These are phyloP conservation scores for Acanthamoeba triangularis DNA, from an alignment of 208 protist species.

Conservation along the genomic window DNA sequence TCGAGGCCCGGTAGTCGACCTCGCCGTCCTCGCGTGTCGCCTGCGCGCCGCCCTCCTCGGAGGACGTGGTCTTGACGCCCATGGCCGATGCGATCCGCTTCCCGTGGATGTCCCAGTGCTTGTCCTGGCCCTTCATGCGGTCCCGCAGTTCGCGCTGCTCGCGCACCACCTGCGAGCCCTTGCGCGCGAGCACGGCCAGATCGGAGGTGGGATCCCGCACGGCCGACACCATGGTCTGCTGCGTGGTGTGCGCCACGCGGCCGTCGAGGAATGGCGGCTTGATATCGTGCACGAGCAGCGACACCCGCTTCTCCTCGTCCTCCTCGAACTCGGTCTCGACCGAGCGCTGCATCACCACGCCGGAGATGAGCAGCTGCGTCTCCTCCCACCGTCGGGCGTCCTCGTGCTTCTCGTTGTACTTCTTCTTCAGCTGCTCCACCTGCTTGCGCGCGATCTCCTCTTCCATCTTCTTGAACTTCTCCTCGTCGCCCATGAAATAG, in stretches of 20 bases:
- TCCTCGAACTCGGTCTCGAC: conserved; percentile 90
- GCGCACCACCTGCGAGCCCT: conserved; percentile 71
- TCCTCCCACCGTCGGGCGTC: conserved; percentile 88
- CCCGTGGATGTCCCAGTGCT: conserved; percentile 90
- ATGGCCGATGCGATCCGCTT: conserved; percentile 89
- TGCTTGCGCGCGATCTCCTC: conserved; percentile 84
- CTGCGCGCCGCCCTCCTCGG: conserved; percentile 89
- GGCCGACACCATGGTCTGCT: conserved; percentile 92
- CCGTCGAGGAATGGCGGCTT: conserved; percentile 94
- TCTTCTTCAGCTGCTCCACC: conserved; percentile 91
- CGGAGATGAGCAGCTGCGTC: conserved; percentile 92
- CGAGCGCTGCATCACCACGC: conserved; percentile 90
- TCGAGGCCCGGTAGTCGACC: conserved; percentile 91
- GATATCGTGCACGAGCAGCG: conserved; percentile 93
- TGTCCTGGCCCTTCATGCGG: conserved; percentile 65
- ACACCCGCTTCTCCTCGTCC: conserved; percentile 93
- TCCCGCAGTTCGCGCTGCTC: conserved; percentile 93
- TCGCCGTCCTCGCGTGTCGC: conserved; percentile 89
- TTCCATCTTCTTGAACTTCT: conserved; percentile 77
- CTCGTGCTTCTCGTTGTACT: conserved; percentile 58
- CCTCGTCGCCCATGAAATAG: conserved; percentile 64
- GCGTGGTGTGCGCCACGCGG: conserved; percentile 66
- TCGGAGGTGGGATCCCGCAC: conserved; percentile 94
- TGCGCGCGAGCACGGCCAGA: conserved; percentile 92
- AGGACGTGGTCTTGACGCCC: conserved; percentile 92